phyloP scores from a whole-genome alignment of 1,284 basidiomycete genomes.

The Kalmanozyma brasiliensis region DNA sequence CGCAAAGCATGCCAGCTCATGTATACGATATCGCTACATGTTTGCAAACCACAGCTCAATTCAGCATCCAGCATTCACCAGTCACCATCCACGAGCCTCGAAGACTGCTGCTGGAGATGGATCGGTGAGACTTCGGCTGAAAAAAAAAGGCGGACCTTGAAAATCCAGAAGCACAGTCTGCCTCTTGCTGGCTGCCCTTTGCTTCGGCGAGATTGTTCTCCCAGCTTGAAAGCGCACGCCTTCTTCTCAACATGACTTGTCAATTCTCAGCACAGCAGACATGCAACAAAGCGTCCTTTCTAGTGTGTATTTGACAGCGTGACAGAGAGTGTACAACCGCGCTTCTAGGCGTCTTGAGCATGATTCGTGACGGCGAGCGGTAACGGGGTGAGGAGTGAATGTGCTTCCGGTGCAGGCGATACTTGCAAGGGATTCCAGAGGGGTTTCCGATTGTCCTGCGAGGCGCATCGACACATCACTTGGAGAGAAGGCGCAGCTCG shows the following conservation, averaged over 20 bases:
- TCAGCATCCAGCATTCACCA: no score
- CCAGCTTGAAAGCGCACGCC: no score
- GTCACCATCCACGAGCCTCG: no score
- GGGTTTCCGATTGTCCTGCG: background rate
- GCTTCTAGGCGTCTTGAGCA: background rate
- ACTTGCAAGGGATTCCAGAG: no score
- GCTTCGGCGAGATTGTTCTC: no score
- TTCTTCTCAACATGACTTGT: no score
- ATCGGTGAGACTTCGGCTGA: background rate
- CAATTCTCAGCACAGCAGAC: no score
- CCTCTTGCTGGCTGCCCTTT: no score
- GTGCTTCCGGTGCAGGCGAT: no score
- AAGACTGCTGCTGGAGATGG: background rate
- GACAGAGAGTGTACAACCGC: slow-evolving; percentile 22
- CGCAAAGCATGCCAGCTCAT: background rate
- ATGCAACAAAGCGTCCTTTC: slow-evolving; percentile 1
- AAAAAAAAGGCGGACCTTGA: no score
- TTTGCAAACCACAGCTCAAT: background rate
- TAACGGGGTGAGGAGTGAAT: slow-evolving; percentile 1
- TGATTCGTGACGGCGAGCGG: background rate
- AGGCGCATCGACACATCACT: slow-evolving; percentile 6
- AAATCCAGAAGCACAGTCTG: no score
- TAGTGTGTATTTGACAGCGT: slow-evolving; percentile 10
- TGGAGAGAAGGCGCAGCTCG: slow-evolving; percentile 67
- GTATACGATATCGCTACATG: background rate